A percentile compares a stretch with the other conserved stretches of the same genome.
Evolutionary conservation across 768 basidiomycete species (phyloP).

Genomic region (Amanita inopinata): DNA sequence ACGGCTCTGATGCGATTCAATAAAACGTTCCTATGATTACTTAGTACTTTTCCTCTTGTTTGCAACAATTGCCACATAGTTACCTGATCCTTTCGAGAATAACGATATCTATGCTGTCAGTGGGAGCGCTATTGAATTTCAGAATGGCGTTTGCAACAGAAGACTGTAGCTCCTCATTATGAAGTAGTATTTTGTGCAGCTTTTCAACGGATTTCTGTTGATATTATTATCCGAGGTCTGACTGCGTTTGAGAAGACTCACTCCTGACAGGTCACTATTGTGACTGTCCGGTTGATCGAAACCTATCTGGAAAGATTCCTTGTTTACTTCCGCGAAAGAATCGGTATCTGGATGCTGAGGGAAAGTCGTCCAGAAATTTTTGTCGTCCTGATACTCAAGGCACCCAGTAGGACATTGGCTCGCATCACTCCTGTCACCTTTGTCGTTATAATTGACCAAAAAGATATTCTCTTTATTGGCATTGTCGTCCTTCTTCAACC

Average conservation of each 20-base stretch:
- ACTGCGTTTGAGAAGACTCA: background rate
- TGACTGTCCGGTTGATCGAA: too few species aligned
- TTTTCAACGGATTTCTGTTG: slow-evolving; percentile 22
- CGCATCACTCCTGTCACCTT: background rate
- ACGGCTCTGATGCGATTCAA: slow-evolving; percentile 28
- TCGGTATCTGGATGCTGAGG: slow-evolving; percentile 12
- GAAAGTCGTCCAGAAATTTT: background rate
- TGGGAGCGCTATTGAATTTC: slow-evolving; percentile 15
- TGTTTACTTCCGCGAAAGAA: slow-evolving; percentile 19
- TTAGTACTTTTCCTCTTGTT: background rate
- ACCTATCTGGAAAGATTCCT: slow-evolving; percentile 14
- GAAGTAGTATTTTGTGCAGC: slow-evolving; percentile 20
- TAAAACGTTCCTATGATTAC: slow-evolving; percentile 2
- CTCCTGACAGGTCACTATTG: slow-evolving; percentile 5
- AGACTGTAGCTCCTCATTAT: slow-evolving; percentile 23
- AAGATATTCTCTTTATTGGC: slow-evolving; percentile 12
- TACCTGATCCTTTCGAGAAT: slow-evolving; percentile 34
- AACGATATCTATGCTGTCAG: slow-evolving; percentile 28
- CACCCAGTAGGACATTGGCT: background rate
- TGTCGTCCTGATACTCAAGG: background rate
- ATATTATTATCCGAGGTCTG: background rate
- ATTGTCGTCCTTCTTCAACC: slow-evolving; percentile 8
- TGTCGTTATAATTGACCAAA: background rate
- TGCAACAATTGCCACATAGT: slow-evolving; percentile 8
- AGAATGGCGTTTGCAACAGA: slow-evolving; percentile 19